Percentiles rank a stretch among this genome's conserved stretches.
Conservation (phyloP, 2,329 filamentous ascomycete genomes). For the Dactylellina haptotyla region DNA sequence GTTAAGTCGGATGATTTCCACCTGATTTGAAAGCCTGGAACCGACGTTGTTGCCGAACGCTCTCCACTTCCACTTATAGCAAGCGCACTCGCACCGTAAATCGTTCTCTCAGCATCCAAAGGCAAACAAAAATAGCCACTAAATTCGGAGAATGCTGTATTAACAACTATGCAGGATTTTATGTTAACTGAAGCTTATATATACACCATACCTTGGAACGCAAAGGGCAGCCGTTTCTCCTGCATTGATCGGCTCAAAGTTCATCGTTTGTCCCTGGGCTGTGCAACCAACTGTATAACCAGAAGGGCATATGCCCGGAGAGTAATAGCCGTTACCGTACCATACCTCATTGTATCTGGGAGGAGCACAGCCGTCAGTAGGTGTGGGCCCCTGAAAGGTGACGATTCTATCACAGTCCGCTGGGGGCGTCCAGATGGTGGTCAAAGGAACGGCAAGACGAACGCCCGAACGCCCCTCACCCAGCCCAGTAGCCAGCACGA, state of each 20-base stretch:
- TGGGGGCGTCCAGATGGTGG: not conserved
- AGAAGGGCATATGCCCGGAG: not conserved
- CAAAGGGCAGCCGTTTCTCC: not conserved
- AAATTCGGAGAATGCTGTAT: not conserved
- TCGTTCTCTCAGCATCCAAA: not conserved
- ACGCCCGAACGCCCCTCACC: no score
- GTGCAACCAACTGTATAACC: not conserved
- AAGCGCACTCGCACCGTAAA: not conserved
- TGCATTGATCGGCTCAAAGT: not conserved
- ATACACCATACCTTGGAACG: not conserved
- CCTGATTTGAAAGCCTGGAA: not conserved
- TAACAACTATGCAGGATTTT: not conserved
- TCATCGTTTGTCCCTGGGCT: not conserved
- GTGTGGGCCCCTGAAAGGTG: not conserved
- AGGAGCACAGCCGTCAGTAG: not conserved
- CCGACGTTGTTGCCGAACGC: no score
- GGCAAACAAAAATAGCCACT: not conserved
- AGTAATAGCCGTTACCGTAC: not conserved
- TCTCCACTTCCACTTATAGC: no score
- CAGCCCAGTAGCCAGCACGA: no score
- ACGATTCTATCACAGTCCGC: not conserved
- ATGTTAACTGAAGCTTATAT: not conserved
- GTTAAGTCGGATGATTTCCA: not conserved
- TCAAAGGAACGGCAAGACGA: not conserved
- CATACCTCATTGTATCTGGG: not conserved